Evolutionary conservation across 2,329 filamentous ascomycete genomes (phyloP).

Genomic region (Knufia fluminis): DNA sequence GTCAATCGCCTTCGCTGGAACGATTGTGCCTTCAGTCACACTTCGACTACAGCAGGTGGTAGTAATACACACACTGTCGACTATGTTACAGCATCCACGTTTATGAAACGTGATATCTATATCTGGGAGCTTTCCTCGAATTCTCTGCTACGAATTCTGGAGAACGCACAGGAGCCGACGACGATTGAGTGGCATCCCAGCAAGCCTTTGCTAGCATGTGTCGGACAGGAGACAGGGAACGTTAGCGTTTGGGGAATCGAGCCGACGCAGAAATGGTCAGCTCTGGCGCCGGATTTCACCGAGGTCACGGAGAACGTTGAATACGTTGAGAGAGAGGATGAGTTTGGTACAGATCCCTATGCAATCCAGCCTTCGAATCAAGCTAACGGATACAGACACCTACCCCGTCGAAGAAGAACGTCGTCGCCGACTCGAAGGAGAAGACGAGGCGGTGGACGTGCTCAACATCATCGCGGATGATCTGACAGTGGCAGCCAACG

Average conservation of each 20-base stretch:
- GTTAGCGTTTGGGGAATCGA: conserved; percentile 96
- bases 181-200: conserved; percentile 94
- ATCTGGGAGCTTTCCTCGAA: conserved; percentile 69
- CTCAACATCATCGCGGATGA: conserved; percentile 88
- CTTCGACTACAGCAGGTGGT: conserved; percentile 12
- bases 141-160: conserved; percentile 90
- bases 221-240: conserved; percentile 81
- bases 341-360: conserved; percentile 77
- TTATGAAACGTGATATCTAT: conserved; percentile 88
- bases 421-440: conserved; percentile 48
- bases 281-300: conserved; percentile 88
- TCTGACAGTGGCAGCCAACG: conserved; percentile 7
- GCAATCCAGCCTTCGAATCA: not conserved
- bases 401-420: conserved; percentile 8
- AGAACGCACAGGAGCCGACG: conserved; percentile 92
- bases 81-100: conserved; percentile 92
- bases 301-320: conserved; percentile 98
- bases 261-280: conserved; percentile 93
- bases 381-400: too few relatives aligned
- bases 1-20: conserved; percentile 96
- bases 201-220: conserved; percentile 77
- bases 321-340: conserved; percentile 90
- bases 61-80: conserved; percentile 44
- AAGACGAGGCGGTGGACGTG: conserved; percentile 77
- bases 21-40: conserved; percentile 75